Evolutionary conservation across 768 basidiomycete genomes (phyloP), one percentile per base, ranked within the genome.

Genomic region (Postia placenta): DNA sequence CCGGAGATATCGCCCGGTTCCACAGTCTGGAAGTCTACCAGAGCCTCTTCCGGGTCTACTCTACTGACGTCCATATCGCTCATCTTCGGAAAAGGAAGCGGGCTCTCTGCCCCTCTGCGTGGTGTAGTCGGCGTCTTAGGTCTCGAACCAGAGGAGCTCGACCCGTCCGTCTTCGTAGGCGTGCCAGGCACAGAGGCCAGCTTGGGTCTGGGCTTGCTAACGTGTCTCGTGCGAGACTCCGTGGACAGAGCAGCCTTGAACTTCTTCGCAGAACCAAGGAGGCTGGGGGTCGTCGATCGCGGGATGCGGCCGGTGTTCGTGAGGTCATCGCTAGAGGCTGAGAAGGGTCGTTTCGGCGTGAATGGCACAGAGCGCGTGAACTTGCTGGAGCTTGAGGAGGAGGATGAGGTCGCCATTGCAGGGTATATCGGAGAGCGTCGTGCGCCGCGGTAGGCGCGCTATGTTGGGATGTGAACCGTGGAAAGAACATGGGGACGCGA

Each of bases 41-140:
- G 70, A 0, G 78, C 85, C 9, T 85, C 83, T 62, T 92, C 89
- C 4, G 74, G 78, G 61, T 90, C 85, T 35, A 87, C 75, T 46
- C 79, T 75, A 62, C 78, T 85, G 19, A 86, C 79, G 51, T 87
- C 87, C 83, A 85, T 87, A 58, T 85, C 81, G 56, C 83, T 83
- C 0, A 72, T 65, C 17, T 67, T 65, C 38, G 71, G 73, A 62
- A 69, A 68, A 19, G 75, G 58, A 1, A 60, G 67, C 0, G 80
- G 78, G 54, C 75, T 82, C 27, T 76, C 71, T 4, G 75, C 69
- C 11, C 69, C 72, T 42, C 62, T 60, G 23, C 64, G 54, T 15
- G 68, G 67, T 5, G 67, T 67, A 9, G 53, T 59, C 0, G 68
- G 68, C 22, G 68, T 69, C 57, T 60, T 68, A 11, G 68, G 64